A percentile compares a stretch with the other conserved stretches of the same genome.
phyloP scores from a whole-genome alignment of 306 rosid species.

The Sphenostylis stenocarpa region DNA sequence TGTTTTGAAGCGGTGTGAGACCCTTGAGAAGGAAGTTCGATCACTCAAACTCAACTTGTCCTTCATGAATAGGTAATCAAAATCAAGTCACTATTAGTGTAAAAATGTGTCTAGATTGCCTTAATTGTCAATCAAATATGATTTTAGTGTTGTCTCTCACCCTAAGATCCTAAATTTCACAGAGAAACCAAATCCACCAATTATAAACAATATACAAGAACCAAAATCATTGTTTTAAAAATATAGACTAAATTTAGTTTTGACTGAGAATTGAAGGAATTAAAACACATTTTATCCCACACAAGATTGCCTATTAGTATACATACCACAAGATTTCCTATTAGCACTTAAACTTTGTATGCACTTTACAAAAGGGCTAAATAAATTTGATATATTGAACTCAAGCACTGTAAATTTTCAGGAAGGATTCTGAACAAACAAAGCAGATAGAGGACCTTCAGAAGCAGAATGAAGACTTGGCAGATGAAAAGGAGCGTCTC shows the following conservation, averaged over 20 bases:
- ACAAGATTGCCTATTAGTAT: not conserved
- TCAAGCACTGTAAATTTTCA: constrained; percentile 34
- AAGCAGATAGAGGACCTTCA: constrained; percentile 95
- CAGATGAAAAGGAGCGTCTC: constrained; percentile 79
- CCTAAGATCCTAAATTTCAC: too few species aligned
- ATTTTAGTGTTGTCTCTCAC: too few species aligned
- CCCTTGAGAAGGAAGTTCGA: constrained; percentile 93
- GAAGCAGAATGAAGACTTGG: constrained; percentile 81
- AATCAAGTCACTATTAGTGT: not conserved
- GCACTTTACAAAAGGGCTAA: not conserved
- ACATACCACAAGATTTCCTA: not conserved
- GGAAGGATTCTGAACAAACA: constrained; percentile 99
- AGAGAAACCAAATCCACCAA: too few species aligned
- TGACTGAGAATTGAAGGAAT: too few species aligned
- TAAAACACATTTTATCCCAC: not conserved
- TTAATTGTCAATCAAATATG: too few species aligned
- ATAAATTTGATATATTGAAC: not conserved
- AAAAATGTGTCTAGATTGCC: too few species aligned
- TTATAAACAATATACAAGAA: not conserved
- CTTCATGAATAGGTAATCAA: constrained; percentile 88
- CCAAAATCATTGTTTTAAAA: not conserved
- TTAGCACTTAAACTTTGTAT: not conserved
- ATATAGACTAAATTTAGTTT: not conserved
- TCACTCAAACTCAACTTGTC: constrained; percentile 85
- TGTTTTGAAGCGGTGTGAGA: constrained; percentile 81